Base-by-base conservation (phyloP, 768 basidiomycete genomes). In the Leccinum pellstonianum region DNA sequence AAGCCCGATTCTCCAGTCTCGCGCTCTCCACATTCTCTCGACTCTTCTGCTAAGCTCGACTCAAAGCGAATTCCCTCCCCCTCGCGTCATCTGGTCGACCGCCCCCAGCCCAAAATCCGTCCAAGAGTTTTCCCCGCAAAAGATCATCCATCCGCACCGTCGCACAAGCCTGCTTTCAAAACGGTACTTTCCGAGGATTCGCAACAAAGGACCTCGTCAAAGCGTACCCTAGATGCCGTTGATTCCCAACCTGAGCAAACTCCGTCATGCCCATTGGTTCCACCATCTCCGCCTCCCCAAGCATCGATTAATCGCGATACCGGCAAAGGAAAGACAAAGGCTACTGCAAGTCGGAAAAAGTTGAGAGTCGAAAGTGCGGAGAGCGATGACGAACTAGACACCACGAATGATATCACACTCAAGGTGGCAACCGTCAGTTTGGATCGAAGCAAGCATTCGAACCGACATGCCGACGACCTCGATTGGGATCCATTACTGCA, bases 281-380 rank as follows among this genome's bases (percentile, higher is more conserved):
- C 87, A 7, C 88, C 88, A 17, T 88, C 90, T 17, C 89, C 89
- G n/a, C 85, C 86, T 17, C 80, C 81, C 3, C 74, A 73, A 23
- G 68, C 74, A 38, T 61, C 69, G 23, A 61, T 62, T 69, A 54
- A 58, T 54, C 55, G 75, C 68, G 65, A 68, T 61, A 29, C 71
- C 76, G 68, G 73, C 25, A 83, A 79, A 65, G 75, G 71, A 38
- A 82, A 77, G 60, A 70, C 69, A 12, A 79, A 74, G 56, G 58
- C 64, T n/a, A 63, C 62, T n/a, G 56, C 61, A 23, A 56, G 67
- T 58, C 75, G 83, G 60, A 88, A 86, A 75, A 85, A 83, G 66
- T 70, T 73, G 19, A 84, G 80, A 67, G 55, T 81, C n/a, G 66
- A 74, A 8, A 68, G 68, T 27, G 67, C 70, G 38, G 74, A 67